Conservation (phyloP, 805 yeast species). For the Vanderwaltozyma tropicalis region DNA sequence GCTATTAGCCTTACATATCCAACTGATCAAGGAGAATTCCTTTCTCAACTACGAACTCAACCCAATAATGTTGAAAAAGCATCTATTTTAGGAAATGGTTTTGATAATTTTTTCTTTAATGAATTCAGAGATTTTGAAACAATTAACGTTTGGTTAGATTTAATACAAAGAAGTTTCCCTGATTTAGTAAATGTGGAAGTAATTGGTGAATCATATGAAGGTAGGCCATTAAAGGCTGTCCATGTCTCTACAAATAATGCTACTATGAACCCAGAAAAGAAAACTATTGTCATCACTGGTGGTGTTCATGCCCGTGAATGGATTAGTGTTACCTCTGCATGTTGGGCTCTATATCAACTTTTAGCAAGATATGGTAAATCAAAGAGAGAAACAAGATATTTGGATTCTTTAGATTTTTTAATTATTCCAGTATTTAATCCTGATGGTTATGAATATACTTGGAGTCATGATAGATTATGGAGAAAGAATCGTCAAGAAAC, state of each 20-base stretch:
- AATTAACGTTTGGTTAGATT: slow-evolving; percentile 62
- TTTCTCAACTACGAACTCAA: neutral
- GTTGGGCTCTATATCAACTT: slow-evolving; percentile 44
- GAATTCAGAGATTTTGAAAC: slow-evolving; percentile 59
- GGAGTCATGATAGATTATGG: slow-evolving; percentile 79
- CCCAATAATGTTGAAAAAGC: neutral
- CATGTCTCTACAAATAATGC: slow-evolving; percentile 46
- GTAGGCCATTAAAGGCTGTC: slow-evolving; percentile 56
- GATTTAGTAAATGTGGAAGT: slow-evolving; percentile 50
- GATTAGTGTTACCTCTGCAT: slow-evolving; percentile 64
- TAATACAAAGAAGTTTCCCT: slow-evolving; percentile 52
- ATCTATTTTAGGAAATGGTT: slow-evolving; percentile 3
- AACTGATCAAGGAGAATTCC: neutral
- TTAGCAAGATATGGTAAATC: slow-evolving; percentile 36
- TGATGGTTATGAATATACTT: slow-evolving; percentile 79
- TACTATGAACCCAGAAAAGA: slow-evolving; percentile 33
- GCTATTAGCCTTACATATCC: slow-evolving; percentile 49
- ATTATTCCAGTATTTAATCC: slow-evolving; percentile 83
- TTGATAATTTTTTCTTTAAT: slow-evolving; percentile 52
- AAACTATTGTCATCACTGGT: slow-evolving; percentile 66
- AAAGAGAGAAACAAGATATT: slow-evolving; percentile 34
- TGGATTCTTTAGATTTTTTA: slow-evolving; percentile 56
- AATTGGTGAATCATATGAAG: slow-evolving; percentile 70
- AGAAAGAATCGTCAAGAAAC: slow-evolving; percentile 78
- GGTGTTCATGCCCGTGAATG: slow-evolving; percentile 90